Conservation (phyloP, 73 alveolate species). For the Paramecium caudatum region DNA sequence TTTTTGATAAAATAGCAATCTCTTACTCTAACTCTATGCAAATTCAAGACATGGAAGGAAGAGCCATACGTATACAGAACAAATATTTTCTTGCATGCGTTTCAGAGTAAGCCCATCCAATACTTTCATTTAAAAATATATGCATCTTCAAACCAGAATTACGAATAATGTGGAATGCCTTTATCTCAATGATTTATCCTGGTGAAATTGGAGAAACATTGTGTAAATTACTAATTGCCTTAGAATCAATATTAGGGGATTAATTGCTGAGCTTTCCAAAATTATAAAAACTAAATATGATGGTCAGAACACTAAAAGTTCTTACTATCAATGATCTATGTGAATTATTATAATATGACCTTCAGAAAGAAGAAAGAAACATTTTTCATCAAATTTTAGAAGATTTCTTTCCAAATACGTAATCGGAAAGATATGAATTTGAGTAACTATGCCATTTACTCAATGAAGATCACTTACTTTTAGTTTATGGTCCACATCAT, state of each 20-base stretch:
- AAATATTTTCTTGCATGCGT: not conserved
- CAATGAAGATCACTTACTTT: not conserved
- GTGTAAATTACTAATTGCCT: not conserved
- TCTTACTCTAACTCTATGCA: not conserved
- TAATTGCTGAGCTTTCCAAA: not conserved
- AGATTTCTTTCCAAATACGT: not conserved
- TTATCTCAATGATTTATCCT: not conserved
- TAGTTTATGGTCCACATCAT: not conserved
- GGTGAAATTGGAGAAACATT: not conserved
- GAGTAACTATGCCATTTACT: not conserved
- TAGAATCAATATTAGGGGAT: not conserved
- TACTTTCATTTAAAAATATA: not conserved
- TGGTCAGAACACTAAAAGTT: not conserved
- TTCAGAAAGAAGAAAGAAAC: not conserved
- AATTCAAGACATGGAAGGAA: not conserved
- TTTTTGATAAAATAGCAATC: not conserved
- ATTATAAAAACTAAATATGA: not conserved
- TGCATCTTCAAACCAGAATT: constrained; percentile 5
- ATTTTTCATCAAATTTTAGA: not conserved
- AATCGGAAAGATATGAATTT: not conserved
- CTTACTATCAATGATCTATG: not conserved
- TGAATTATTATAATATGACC: not conserved
- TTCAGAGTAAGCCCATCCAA: not conserved
- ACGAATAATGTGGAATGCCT: not conserved
- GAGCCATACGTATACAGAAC: not conserved